Evolutionary conservation across 2,329 filamentous ascomycete species (phyloP).

Genomic region (Coniochaeta sp.): DNA sequence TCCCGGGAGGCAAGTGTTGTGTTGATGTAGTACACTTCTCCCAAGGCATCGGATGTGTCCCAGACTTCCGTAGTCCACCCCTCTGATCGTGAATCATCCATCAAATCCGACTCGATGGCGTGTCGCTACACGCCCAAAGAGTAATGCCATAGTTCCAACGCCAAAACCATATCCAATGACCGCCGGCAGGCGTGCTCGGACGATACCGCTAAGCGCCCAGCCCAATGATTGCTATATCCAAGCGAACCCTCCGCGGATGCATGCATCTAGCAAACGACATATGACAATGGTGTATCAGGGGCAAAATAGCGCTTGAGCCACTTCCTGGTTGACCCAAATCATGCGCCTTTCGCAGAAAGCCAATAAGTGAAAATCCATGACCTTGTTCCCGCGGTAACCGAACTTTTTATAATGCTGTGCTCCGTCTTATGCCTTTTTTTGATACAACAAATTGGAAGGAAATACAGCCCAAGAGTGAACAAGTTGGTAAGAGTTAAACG

Average conservation of each 20-base stretch:
- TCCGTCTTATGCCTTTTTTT: constrained; percentile 13
- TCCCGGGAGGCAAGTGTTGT: background rate
- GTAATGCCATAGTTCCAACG: background rate
- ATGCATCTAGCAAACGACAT: background rate
- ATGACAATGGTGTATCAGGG: background rate
- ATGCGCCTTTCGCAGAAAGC: constrained; percentile 7
- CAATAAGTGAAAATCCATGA: constrained; percentile 2
- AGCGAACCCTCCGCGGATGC: background rate
- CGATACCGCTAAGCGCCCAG: background rate
- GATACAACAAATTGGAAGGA: background rate
- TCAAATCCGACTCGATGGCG: background rate
- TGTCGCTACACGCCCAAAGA: background rate
- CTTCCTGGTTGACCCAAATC: background rate
- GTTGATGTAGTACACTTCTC: background rate
- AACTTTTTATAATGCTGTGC: constrained; percentile 15
- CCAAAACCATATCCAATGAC: background rate
- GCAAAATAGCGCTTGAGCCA: background rate
- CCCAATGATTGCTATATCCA: background rate
- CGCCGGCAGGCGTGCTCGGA: background rate
- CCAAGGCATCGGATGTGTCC: background rate
- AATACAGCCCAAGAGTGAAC: background rate
- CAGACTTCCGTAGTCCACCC: background rate
- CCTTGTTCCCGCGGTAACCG: constrained; percentile 7
- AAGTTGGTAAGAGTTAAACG: background rate
- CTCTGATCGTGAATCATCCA: background rate